A percentile compares a stretch with the other conserved stretches of the same genome.
These are phyloP conservation scores for Thalia dealbata DNA, from an alignment of 176 grass and related monocot species.

Conservation along the genomic window DNA sequence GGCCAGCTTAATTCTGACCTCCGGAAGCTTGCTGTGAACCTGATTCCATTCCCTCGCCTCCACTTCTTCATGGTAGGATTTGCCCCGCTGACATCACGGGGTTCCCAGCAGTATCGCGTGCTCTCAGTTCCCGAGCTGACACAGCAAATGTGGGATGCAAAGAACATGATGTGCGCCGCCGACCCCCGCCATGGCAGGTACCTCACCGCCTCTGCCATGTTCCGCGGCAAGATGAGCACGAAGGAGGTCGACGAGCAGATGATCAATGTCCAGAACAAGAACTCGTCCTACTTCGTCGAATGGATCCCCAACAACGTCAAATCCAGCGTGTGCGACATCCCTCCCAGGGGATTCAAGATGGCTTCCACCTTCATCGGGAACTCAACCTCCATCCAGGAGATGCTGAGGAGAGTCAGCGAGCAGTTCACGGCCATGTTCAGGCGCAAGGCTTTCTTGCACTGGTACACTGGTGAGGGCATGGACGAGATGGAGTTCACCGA, in stretches of 20 bases:
- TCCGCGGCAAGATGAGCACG: conserved; percentile 17
- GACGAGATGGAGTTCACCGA: conserved; percentile 5
- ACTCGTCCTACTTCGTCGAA: conserved; percentile 14
- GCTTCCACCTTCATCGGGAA: conserved; percentile 9
- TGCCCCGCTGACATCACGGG: background rate
- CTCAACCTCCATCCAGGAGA: conserved; percentile 9
- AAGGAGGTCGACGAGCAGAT: conserved; percentile 18
- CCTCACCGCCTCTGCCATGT: conserved; percentile 14
- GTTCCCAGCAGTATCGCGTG: conserved; percentile 6
- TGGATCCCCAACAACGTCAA: conserved; percentile 16
- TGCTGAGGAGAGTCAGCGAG: conserved; percentile 7
- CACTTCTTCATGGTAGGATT: conserved; percentile 14
- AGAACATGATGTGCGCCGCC: conserved; percentile 21
- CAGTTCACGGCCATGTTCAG: conserved; percentile 12
- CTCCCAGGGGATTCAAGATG: conserved; percentile 3
- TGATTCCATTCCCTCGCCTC: conserved; percentile 6
- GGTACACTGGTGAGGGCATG: conserved; percentile 8
- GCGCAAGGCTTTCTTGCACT: conserved; percentile 11
- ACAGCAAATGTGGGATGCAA: conserved; percentile 17
- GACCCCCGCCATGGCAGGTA: conserved; percentile 11
- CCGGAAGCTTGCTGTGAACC: conserved; percentile 5
- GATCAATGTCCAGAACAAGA: conserved; percentile 17
- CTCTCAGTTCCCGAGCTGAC: conserved; percentile 20
- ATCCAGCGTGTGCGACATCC: conserved; percentile 4
- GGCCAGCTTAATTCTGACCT: conserved; percentile 9